Percentiles rank a stretch among this genome's conserved stretches.
These are phyloP conservation scores for Meyerozyma elateridarum DNA, from an alignment of 1,139 yeast species.

Conservation along the genomic window DNA sequence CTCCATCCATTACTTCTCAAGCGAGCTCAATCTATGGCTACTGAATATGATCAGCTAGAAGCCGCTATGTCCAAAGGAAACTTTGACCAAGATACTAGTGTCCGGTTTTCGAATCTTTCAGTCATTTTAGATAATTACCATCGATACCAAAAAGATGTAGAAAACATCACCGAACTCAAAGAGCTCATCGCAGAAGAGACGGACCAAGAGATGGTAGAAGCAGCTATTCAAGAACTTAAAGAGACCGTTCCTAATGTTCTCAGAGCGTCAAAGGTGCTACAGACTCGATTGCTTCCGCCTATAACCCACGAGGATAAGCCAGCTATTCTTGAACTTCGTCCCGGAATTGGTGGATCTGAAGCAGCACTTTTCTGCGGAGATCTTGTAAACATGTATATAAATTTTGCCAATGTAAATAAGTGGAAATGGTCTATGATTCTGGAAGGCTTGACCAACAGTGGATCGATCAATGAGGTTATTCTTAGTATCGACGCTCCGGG, in stretches of 20 bases:
- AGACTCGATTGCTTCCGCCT: conserved; percentile 64
- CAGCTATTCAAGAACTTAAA: conserved; percentile 23
- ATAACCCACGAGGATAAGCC: conserved; percentile 74
- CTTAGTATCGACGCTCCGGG: conserved; percentile 72
- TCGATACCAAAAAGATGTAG: conserved; percentile 39
- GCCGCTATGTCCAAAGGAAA: conserved; percentile 39
- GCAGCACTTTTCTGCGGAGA: conserved; percentile 85
- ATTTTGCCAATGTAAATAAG: conserved; percentile 55
- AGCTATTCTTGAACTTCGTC: conserved; percentile 79
- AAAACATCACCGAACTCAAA: conserved; percentile 31
- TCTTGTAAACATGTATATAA: conserved; percentile 73
- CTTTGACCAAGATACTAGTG: conserved; percentile 55
- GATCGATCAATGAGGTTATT: conserved; percentile 66
- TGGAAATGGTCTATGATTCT: conserved; percentile 70
- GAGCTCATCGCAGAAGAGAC: conserved; percentile 23
- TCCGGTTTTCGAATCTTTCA: conserved; percentile 52
- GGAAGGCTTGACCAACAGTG: conserved; percentile 59
- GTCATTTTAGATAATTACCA: conserved; percentile 48
- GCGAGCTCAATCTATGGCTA: conserved; percentile 51
- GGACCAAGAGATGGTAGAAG: conserved; percentile 29
- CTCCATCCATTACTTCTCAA: conserved; percentile 60
- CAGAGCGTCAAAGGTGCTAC: conserved; percentile 40
- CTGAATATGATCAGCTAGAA: conserved; percentile 49
- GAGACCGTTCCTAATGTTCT: conserved; percentile 31
- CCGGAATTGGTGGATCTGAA: conserved; percentile 96